A percentile compares a stretch with the other conserved stretches of the same genome.
Evolutionary conservation across 495 filamentous ascomycete species (phyloP).

Genomic region (Neurospora sp.): DNA sequence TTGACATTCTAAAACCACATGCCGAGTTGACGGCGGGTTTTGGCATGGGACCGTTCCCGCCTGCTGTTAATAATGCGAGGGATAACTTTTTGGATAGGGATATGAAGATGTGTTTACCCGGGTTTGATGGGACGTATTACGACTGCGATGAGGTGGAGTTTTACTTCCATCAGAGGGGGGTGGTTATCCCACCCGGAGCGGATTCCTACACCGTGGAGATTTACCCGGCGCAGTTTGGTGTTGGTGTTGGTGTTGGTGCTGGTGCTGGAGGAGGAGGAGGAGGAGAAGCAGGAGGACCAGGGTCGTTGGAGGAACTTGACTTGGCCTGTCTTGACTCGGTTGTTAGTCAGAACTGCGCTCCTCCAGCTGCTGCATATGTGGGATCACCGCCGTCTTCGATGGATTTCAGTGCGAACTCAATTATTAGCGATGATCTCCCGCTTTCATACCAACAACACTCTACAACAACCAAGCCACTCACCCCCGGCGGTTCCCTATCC

Average conservation of each 20-base stretch:
- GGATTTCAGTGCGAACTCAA: neutral
- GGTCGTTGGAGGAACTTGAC: neutral
- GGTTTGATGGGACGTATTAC: conserved; percentile 61
- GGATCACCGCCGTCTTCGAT: neutral
- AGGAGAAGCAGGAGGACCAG: neutral
- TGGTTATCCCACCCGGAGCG: conserved; percentile 42
- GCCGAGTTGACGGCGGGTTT: conserved; percentile 22
- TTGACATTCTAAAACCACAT: conserved; percentile 22
- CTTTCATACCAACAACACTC: neutral
- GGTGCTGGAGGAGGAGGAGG: too few relatives aligned
- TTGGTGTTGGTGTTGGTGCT: conserved; percentile 2
- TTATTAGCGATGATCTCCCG: neutral
- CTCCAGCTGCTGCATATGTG: neutral
- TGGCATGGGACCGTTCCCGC: conserved; percentile 29
- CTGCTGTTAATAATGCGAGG: conserved; percentile 11
- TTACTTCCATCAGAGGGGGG: conserved; percentile 50
- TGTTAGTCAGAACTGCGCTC: neutral
- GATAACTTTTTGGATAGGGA: conserved; percentile 25
- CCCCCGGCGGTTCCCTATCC: neutral
- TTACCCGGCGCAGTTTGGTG: conserved; percentile 24
- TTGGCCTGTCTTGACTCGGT: neutral
- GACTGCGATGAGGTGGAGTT: conserved; percentile 63
- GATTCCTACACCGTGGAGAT: conserved; percentile 43
- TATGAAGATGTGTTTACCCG: conserved; percentile 32
- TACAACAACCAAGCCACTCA: neutral